These are phyloP conservation scores for Mortierella alpina DNA, from an alignment of 192 early-diverging fungal species.

Conservation along the genomic window DNA sequence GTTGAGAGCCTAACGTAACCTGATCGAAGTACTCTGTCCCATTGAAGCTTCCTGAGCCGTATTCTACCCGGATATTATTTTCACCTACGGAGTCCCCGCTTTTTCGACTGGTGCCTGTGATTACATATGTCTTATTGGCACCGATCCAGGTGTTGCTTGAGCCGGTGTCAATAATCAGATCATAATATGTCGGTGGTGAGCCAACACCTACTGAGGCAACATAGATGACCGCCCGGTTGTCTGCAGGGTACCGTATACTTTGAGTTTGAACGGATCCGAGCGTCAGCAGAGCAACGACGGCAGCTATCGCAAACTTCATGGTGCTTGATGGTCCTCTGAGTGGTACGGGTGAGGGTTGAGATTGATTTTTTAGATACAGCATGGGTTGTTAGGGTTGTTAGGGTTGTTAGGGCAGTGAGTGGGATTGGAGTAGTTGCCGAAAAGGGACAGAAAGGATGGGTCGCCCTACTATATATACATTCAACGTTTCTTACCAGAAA, in stretches of 20 bases:
- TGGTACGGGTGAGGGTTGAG: too few species aligned
- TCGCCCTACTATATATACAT: too few species aligned
- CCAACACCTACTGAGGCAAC: constrained; percentile 19
- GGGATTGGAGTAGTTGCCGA: too few species aligned
- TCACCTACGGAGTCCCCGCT: not conserved
- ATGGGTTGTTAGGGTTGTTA: too few species aligned
- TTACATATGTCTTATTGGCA: not conserved
- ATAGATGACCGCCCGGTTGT: constrained; percentile 34
- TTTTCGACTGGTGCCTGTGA: constrained; percentile 12
- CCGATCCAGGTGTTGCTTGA: constrained; percentile 45
- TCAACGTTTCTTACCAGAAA: too few species aligned
- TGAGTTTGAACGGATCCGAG: too few species aligned
- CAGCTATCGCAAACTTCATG: too few species aligned
- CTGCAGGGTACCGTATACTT: not conserved
- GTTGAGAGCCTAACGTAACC: not conserved
- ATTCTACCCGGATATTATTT: constrained; percentile 23
- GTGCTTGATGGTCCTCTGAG: too few species aligned
- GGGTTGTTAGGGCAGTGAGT: too few species aligned
- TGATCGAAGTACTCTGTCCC: constrained; percentile 37
- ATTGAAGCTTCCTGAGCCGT: constrained; percentile 29
- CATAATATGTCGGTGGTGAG: constrained; percentile 22
- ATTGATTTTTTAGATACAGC: too few species aligned
- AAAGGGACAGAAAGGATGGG: too few species aligned
- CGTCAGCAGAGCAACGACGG: too few species aligned
- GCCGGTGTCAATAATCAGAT: constrained; percentile 48